Evolutionary conservation across 495 filamentous ascomycete genomes (phyloP), one percentile per base, ranked within the genome.

Genomic region (Daldinia caldariorum): DNA sequence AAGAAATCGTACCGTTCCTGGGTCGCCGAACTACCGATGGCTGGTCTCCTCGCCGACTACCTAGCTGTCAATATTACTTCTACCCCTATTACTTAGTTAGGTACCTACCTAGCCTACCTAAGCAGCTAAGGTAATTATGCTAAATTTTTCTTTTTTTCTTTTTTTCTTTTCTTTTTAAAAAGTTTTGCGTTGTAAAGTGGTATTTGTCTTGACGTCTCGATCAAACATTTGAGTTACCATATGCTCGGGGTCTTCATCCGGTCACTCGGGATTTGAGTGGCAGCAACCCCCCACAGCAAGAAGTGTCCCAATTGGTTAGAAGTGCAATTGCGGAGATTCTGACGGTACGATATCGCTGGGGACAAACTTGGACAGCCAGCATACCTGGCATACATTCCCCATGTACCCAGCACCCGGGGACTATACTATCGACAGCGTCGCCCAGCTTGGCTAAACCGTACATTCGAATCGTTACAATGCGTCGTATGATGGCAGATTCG

Each of bases 241-340:
- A 49, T 18, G 56, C 60, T 75, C 71, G 73, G 70, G 73, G 73
- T 73, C 67, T 71, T 71, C 59, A 39, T 64, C 69, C 67, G 67
- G 72, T 66, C 68, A 73, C 55, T 74, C 75, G 75, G 75, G 75
- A 77, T 77, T 77, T 75, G 75, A 67, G 32, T 63, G 74, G 29
- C 49, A 58, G 29, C 63, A 67, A 63, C 63, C 74, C 66, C 60
- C 60, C 66, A 66, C 22, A 55, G 61, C 26, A 26, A 47, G 16
- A 26, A 47, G 37, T 29, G 20, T 35, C 66, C 63, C 41, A 16
- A 77, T 77, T 77, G 75, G 75, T 39, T 18, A 14, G 43, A 34
- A 68, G 68, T 26, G 66, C 53, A 51, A 71, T 64, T 72, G 70
- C 69, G 68, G 69, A 71, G 69, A 67, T 71, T 56, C 65, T 70